These are phyloP conservation scores for Yarrowia hollandica DNA, from an alignment of 805 yeast genomes.

Conservation along the genomic window DNA sequence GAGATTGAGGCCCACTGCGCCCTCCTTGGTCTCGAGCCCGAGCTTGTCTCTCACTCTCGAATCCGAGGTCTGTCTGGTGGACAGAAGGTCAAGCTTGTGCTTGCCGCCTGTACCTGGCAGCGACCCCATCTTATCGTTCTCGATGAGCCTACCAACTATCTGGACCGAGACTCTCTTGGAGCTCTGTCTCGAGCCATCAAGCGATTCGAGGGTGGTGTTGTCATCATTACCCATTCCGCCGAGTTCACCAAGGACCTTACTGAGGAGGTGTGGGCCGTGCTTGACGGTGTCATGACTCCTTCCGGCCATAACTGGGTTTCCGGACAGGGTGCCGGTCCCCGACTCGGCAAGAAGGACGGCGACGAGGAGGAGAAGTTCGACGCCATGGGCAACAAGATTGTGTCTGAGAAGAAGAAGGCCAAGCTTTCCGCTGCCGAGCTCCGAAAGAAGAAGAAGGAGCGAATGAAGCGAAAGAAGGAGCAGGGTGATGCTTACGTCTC, in stretches of 20 bases:
- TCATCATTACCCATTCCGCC: constrained; percentile 99
- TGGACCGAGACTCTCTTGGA: constrained; percentile 99
- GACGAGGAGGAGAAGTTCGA: constrained; percentile 98
- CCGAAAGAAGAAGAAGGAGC: constrained; percentile 99
- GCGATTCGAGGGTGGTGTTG: constrained; percentile 99
- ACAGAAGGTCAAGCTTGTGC: constrained; percentile 98
- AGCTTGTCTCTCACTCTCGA: constrained; percentile 99
- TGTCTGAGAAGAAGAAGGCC: constrained; percentile 91
- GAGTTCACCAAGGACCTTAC: constrained; percentile 99
- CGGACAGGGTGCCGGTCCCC: constrained; percentile 99
- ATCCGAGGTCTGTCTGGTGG: constrained; percentile 99
- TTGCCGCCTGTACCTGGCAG: constrained; percentile 99
- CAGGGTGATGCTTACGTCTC: constrained; percentile 99
- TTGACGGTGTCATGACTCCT: constrained; percentile 98
- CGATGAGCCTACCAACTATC: constrained; percentile 99
- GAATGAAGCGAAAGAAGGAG: constrained; percentile 99
- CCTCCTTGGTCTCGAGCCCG: constrained; percentile 97
- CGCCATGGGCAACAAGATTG: constrained; percentile 99
- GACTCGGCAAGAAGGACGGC: constrained; percentile 92
- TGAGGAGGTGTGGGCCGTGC: constrained; percentile 99
- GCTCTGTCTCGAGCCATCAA: constrained; percentile 99
- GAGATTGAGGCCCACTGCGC: constrained; percentile 99
- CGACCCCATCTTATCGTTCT: constrained; percentile 99
- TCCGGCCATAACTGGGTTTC: constrained; percentile 99
- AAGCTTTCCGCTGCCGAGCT: constrained; percentile 98